Evolutionary conservation across 2,329 filamentous ascomycete species (phyloP).

Genomic region (Diplodia corticola): DNA sequence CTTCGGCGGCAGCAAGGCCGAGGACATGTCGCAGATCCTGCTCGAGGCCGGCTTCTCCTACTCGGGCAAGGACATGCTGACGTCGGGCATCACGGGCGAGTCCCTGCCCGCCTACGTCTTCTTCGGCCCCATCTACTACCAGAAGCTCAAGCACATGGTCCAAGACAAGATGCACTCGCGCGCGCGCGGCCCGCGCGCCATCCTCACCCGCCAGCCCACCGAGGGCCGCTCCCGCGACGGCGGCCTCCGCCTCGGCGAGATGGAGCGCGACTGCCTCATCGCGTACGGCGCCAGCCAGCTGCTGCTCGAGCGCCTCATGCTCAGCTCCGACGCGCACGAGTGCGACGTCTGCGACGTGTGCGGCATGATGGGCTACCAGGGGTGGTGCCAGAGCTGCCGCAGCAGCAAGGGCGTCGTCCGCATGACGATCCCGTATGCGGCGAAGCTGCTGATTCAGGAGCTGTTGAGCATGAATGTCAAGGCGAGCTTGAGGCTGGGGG

Average conservation of each 20-base stretch:
- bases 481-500: constrained; percentile 83
- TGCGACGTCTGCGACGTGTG: constrained; percentile 94
- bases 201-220: constrained; percentile 91
- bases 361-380: constrained; percentile 91
- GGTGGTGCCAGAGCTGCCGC: constrained; percentile 92
- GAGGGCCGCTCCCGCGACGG: constrained; percentile 92
- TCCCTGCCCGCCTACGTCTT: constrained; percentile 94
- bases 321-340: constrained; percentile 84
- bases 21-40: constrained; percentile 84
- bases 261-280: constrained; percentile 98
- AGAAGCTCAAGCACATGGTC: constrained; percentile 99
- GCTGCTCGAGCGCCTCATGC: constrained; percentile 89
- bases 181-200: constrained; percentile 83
- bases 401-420: constrained; percentile 79
- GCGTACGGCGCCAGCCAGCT: constrained; percentile 94
- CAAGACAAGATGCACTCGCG: constrained; percentile 99
- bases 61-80: constrained; percentile 96
- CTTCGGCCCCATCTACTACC: constrained; percentile 98
- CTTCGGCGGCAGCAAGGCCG: constrained; percentile 80
- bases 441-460: constrained; percentile 94
- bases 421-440: constrained; percentile 97
- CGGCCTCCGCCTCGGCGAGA: constrained; percentile 90
- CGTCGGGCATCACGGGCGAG: constrained; percentile 92
- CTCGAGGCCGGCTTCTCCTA: constrained; percentile 91
- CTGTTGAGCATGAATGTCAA: constrained; percentile 99